These are phyloP conservation scores for Pseudisothecium myosuroides DNA, from an alignment of 225 moss, liverwort and hornwort species.

Conservation along the genomic window DNA sequence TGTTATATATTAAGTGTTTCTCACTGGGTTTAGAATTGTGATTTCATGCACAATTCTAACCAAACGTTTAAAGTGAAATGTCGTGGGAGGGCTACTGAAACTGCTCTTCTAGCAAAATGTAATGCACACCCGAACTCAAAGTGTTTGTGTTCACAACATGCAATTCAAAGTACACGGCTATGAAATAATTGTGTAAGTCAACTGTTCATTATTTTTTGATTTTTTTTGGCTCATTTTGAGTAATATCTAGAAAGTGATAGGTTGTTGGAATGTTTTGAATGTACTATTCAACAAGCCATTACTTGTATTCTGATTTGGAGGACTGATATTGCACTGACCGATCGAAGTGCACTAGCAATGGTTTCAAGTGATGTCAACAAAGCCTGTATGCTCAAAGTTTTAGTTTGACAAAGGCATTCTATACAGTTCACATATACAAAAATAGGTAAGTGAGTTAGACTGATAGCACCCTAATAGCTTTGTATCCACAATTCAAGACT, in stretches of 20 bases:
- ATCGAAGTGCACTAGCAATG: not conserved
- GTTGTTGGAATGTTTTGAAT: not conserved
- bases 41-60: not conserved
- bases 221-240: not conserved
- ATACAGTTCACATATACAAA: not conserved
- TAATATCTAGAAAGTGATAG: not conserved
- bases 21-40: not conserved
- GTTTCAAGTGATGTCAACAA: not conserved
- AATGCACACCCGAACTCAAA: not conserved
- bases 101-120: too few relatives aligned
- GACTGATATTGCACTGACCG: not conserved
- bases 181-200: not conserved
- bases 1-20: not conserved
- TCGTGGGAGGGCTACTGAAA: not conserved
- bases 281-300: not conserved
- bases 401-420: not conserved
- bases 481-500: not conserved
- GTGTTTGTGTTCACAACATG: not conserved
- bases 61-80: not conserved
- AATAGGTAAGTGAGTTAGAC: too few relatives aligned
- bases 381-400: too few relatives aligned
- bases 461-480: not conserved
- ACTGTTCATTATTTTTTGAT: too few relatives aligned
- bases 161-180: not conserved
- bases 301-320: not conserved